These are phyloP conservation scores for Tuctoria greenei DNA, from an alignment of 176 grass and related monocot species.

Conservation along the genomic window DNA sequence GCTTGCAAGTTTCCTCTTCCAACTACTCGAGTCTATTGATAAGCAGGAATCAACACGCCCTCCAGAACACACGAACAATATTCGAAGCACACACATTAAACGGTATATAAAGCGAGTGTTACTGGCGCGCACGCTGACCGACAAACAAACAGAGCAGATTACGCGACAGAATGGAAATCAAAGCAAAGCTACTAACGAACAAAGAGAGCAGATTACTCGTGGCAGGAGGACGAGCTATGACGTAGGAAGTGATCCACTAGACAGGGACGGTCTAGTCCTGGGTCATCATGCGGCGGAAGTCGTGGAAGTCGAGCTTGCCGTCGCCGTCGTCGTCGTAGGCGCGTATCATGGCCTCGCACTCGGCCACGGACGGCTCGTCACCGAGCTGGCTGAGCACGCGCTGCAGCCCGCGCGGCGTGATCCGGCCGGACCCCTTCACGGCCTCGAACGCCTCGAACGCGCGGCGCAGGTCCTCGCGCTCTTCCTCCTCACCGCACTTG, in stretches of 20 bases:
- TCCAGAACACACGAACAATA: not conserved
- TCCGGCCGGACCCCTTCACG: conserved; percentile 91
- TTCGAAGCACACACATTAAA: not conserved
- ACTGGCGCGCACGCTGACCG: not conserved
- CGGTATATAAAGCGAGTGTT: too few relatives aligned
- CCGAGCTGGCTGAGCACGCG: conserved; percentile 78
- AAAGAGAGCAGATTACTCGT: not conserved
- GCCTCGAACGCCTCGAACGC: conserved; percentile 94
- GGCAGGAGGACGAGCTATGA: not conserved
- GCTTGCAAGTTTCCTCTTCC: too few relatives aligned
- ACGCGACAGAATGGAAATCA: not conserved
- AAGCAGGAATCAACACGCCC: not conserved
- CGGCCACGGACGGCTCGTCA: conserved; percentile 69
- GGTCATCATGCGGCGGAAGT: conserved; percentile 79
- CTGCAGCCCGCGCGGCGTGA: conserved; percentile 82
- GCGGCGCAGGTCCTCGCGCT: conserved; percentile 66
- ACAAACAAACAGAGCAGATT: too few relatives aligned
- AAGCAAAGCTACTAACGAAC: not conserved
- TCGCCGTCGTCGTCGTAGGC: conserved; percentile 89
- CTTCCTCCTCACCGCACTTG: conserved; percentile 59
- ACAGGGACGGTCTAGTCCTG: conserved; percentile 8
- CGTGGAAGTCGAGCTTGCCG: conserved; percentile 89
- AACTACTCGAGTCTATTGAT: too few relatives aligned
- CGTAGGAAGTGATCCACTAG: too few relatives aligned
- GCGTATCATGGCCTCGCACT: conserved; percentile 82